Base-by-base conservation (phyloP, 192 early-diverging fungal species). In the Mortierella claussenii region DNA sequence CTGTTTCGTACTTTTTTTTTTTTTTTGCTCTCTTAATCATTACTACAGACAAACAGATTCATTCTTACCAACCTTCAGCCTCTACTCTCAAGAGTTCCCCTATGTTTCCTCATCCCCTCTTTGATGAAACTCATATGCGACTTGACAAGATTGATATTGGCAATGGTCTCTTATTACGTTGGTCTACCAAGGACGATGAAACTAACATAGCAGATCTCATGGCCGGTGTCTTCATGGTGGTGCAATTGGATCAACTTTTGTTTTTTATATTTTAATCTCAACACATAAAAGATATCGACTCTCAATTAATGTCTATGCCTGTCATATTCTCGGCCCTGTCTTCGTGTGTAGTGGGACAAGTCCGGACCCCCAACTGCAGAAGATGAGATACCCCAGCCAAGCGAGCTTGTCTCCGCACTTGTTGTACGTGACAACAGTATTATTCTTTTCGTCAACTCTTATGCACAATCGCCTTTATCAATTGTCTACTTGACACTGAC, bases 61-160 rank as follows among this genome's bases (percentile, higher is more conserved):
- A 51, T 28, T 51, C 21, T 8, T 3, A 51, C 49, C 49, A 45
- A 45, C 43, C 43, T 45, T 15, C 43, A 45, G 43, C 43, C 13
- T 45, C 43, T 45, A 45, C 43, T 13, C 5, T 45, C 43, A 13
- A 3, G 13, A 45, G 13, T 15, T 13, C 4, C 13, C 43, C 43
- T 13, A 54, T 57, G 55, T 33, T 57, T 26, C 55, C 55, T 5
- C 55, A 57, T 28, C 55, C 55, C 20, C 9, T 57, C 36, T 37
- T 7, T 33, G 55, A 42, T 7, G 40, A 57, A 26, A 26, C 33
- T 20, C 20, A 43, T 36, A 57, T 57, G 55, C 36, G 55, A 27
- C 55, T 42, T 15, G 55, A 60, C 27, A 60, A 31, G 30, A 60
- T 60, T 31, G 58, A 60, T 33, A 60, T 60, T 27, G 58, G 58